Base-by-base conservation (phyloP, 1,284 basidiomycete genomes). In the Cryptococcus deneoformans region DNA sequence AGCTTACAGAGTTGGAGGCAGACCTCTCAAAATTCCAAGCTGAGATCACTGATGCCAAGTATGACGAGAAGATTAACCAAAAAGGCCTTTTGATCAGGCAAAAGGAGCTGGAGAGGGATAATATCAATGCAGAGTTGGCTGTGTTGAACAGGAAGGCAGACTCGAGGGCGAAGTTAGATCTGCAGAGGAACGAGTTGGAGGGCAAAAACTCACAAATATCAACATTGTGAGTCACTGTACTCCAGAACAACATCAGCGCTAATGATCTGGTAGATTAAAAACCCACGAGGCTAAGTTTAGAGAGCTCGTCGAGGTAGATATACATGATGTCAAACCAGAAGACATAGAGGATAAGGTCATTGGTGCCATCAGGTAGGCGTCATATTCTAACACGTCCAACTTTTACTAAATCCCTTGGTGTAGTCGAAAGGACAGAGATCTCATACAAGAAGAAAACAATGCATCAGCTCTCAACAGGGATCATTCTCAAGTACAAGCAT, bases 81-180 rank as follows among this genome's bases (percentile, higher is more conserved):
- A 85, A 86, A 55, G 79, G 79, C 0, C 73, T 79, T 6, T 83
- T 84, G 56, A 80, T 83, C 24, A 81, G 86, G 37, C 72, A 73
- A 37, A 80, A 91, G 58, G 92, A 97, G 63, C 84, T 85, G 35
- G 81, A 81, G 51, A 82, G 89, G 34, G 92, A 95, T 37, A 77
- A 78, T 29, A 77, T 93, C 55, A 90, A 86, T 57, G 65, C 77
- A 0, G 93, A 98, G 66, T 80, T 95, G 48, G 83, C 85, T 38
- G 77, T 81, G 1, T 77, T 97, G 58, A 92, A 87, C 68, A 73
- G 85, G 42, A 92, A 97, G 71, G 87, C 90, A 0, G 90, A 94
- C 61, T 81, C 85, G 1, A 82, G 94, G 42, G 92, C 93, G 1
- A 87, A 86, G 65, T 77, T 98, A 47, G 85, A 87, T 43, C 73